These are phyloP conservation scores for Backusella tuberculispora DNA, from an alignment of 192 early-diverging fungal genomes.

Conservation along the genomic window DNA sequence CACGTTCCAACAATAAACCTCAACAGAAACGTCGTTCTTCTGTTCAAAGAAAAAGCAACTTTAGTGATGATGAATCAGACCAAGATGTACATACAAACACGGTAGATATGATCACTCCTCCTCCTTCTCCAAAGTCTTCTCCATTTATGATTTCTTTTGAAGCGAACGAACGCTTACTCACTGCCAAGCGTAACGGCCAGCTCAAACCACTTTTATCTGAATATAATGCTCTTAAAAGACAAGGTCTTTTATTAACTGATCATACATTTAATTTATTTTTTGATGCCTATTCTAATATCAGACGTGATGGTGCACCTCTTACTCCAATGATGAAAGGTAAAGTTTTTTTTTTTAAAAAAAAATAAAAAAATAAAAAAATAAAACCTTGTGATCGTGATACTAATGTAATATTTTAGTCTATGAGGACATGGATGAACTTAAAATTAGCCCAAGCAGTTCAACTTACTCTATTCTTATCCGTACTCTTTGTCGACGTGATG, in stretches of 20 bases:
- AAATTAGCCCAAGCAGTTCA: conserved; percentile 26
- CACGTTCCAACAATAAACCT: conserved; percentile 5
- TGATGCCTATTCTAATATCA: conserved; percentile 34
- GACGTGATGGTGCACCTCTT: conserved; percentile 40
- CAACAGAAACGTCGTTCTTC: neutral
- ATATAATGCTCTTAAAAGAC: conserved; percentile 34
- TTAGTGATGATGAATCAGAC: conserved; percentile 3
- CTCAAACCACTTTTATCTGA: conserved; percentile 33
- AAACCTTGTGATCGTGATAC: neutral
- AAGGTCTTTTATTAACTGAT: conserved; percentile 26
- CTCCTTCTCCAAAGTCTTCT: conserved; percentile 24
- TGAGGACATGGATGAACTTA: conserved; percentile 37
- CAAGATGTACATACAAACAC: conserved; percentile 14
- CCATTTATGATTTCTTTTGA: conserved; percentile 14
- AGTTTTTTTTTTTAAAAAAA: neutral
- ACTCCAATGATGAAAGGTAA: conserved; percentile 33
- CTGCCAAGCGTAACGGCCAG: conserved; percentile 33
- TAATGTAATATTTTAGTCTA: conserved; percentile 32
- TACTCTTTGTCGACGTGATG: conserved; percentile 42
- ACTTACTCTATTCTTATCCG: conserved; percentile 38
- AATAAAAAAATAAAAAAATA: conserved; percentile 1
- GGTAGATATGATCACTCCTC: conserved; percentile 20
- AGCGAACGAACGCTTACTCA: conserved; percentile 35
- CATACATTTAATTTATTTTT: conserved; percentile 43
- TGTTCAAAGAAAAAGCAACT: conserved; percentile 9